Evolutionary conservation across 1,139 yeast genomes (phyloP).

Genomic region (Nakaseomyces glabratus): DNA sequence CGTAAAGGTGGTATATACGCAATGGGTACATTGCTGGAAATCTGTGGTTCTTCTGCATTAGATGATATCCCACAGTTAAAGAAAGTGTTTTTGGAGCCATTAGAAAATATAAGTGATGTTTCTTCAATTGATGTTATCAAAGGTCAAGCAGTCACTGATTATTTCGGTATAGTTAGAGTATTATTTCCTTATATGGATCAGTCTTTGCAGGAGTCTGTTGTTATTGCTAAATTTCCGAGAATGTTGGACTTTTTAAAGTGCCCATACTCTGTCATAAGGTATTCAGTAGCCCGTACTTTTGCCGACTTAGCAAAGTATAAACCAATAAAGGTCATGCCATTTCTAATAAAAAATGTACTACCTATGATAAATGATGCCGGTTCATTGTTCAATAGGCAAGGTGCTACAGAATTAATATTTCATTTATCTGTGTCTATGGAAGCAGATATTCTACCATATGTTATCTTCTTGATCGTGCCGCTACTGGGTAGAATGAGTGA

Average conservation of each 20-base stretch:
- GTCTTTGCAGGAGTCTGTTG: constrained; percentile 38
- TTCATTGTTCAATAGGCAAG: constrained; percentile 73
- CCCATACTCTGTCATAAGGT: constrained; percentile 69
- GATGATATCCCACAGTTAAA: constrained; percentile 58
- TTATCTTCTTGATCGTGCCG: constrained; percentile 91
- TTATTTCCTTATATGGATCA: constrained; percentile 54
- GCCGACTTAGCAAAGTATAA: constrained; percentile 71
- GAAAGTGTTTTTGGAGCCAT: constrained; percentile 59
- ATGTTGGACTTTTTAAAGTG: constrained; percentile 60
- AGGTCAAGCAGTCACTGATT: constrained; percentile 83
- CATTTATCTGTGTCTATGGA: constrained; percentile 86
- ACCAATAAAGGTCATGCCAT: constrained; percentile 69
- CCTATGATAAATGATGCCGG: constrained; percentile 80
- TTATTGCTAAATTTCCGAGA: constrained; percentile 40
- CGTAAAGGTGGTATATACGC: constrained; percentile 76
- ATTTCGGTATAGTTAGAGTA: constrained; percentile 73
- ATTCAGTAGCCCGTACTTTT: constrained; percentile 83
- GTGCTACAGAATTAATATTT: constrained; percentile 85
- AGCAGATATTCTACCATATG: constrained; percentile 80
- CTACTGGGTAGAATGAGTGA: constrained; percentile 98
- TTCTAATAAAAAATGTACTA: constrained; percentile 64
- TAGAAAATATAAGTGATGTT: constrained; percentile 34
- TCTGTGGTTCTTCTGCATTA: constrained; percentile 50
- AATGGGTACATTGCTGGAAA: constrained; percentile 44
- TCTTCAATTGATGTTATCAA: constrained; percentile 37